Evolutionary conservation across 805 yeast species (phyloP).

Genomic region (Nakazawaea anatomiae): DNA sequence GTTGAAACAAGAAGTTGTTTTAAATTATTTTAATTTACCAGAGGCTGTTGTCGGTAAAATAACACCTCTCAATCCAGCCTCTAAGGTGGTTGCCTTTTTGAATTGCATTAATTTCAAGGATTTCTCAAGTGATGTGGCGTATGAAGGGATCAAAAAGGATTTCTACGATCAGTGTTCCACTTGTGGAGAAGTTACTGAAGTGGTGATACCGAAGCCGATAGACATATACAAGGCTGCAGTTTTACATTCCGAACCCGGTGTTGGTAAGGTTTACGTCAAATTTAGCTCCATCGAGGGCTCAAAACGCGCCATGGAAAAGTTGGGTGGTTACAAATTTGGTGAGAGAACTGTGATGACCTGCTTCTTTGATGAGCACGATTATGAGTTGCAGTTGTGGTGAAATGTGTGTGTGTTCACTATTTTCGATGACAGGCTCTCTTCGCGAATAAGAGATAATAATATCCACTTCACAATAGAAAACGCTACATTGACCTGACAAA

Average conservation of each 20-base stretch:
- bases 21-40: slow-evolving; percentile 13
- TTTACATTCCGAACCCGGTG: slow-evolving; percentile 46
- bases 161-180: slow-evolving; percentile 42
- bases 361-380: slow-evolving; percentile 56
- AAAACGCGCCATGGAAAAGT: slow-evolving; percentile 35
- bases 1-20: not conserved
- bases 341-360: slow-evolving; percentile 66
- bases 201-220: slow-evolving; percentile 57
- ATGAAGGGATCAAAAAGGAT: slow-evolving; percentile 45
- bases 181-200: slow-evolving; percentile 44
- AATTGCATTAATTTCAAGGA: slow-evolving; percentile 66
- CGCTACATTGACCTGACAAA: no score
- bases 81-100: slow-evolving; percentile 56
- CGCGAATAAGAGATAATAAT: no score
- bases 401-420: slow-evolving; percentile 2
- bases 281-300: slow-evolving; percentile 51
- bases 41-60: slow-evolving; percentile 11
- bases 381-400: slow-evolving; percentile 29
- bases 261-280: slow-evolving; percentile 69
- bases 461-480: not conserved
- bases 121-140: slow-evolving; percentile 42
- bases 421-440: not conserved
- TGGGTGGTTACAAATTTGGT: slow-evolving; percentile 52
- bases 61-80: slow-evolving; percentile 16
- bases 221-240: slow-evolving; percentile 26